Evolutionary conservation across 495 filamentous ascomycete genomes (phyloP).

Genomic region (Alectoria sarmentosa): DNA sequence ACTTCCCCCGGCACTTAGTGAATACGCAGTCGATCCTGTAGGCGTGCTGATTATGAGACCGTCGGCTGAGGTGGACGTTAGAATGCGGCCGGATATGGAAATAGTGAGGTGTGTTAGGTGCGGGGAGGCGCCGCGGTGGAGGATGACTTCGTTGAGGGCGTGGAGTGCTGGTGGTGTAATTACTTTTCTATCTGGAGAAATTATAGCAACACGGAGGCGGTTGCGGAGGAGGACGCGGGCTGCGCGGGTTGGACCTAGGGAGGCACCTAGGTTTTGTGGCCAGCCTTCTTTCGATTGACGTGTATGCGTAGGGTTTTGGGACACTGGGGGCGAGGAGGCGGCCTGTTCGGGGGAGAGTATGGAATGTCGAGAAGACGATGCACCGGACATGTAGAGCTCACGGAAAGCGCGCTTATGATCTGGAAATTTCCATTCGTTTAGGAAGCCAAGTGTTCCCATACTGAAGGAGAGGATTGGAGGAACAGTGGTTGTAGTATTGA

Average conservation of each 20-base stretch:
- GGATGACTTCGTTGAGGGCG: conserved; percentile 91
- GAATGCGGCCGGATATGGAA: conserved; percentile 71
- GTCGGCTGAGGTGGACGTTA: conserved; percentile 90
- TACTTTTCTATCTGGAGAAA: conserved; percentile 40
- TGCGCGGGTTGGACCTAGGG: conserved; percentile 64
- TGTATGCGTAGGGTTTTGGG: conserved; percentile 24
- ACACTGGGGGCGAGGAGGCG: conserved; percentile 20
- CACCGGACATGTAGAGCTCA: conserved; percentile 89
- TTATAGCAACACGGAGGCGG: conserved; percentile 75
- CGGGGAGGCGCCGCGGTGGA: conserved; percentile 82
- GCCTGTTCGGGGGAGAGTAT: conserved; percentile 16
- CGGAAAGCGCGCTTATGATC: conserved; percentile 87
- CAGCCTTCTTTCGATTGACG: conserved; percentile 45
- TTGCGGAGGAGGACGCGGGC: conserved; percentile 80
- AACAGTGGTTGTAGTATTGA: conserved; percentile 71
- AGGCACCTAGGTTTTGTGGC: conserved; percentile 69
- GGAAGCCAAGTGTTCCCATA: conserved; percentile 92
- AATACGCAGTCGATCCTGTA: conserved; percentile 92
- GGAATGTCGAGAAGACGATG: conserved; percentile 27
- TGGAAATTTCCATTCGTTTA: conserved; percentile 92
- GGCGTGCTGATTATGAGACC: conserved; percentile 92
- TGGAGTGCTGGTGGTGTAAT: conserved; percentile 47
- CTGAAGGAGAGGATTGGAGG: conserved; percentile 93
- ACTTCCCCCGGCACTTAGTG: conserved; percentile 81
- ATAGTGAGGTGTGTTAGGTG: conserved; percentile 89